Conservation (phyloP, 345 rosid species). For the Eutrema yunnanense region DNA sequence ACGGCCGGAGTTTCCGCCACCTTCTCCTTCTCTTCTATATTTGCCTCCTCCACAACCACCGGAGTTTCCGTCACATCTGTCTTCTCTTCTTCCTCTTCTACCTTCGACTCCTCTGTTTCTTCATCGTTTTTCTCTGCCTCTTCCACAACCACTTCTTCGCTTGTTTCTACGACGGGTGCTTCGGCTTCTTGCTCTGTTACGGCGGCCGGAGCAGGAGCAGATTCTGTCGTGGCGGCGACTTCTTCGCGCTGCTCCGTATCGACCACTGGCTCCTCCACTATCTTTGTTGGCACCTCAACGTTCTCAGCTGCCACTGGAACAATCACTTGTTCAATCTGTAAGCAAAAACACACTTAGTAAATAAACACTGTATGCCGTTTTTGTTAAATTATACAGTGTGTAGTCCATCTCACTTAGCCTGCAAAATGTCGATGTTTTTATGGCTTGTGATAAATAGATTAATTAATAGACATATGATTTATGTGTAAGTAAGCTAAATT, state of each 20-base stretch:
- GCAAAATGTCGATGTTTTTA: not conserved
- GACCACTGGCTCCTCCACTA: constrained; percentile 20
- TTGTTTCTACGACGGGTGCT: constrained; percentile 16
- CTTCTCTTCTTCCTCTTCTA: constrained; percentile 4
- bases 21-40: not conserved
- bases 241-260: constrained; percentile 12
- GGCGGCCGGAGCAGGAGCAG: constrained; percentile 1
- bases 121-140: constrained; percentile 13
- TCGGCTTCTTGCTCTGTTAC: constrained; percentile 15
- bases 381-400: not conserved
- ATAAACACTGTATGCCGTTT: not conserved
- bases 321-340: constrained; percentile 28
- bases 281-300: constrained; percentile 24
- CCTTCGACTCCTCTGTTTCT: constrained; percentile 2
- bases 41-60: constrained; percentile 14
- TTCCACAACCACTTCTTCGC: constrained; percentile 21
- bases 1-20: constrained; percentile 5
- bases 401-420: not conserved
- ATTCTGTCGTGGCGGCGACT: not conserved
- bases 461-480: not conserved
- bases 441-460: not conserved
- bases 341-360: not conserved
- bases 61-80: constrained; percentile 13
- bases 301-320: constrained; percentile 21
- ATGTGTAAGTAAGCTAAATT: not conserved